Percentiles rank a stretch among this genome's conserved stretches.
Conservation (phyloP, 305 asterid species). For the Vinca major region DNA sequence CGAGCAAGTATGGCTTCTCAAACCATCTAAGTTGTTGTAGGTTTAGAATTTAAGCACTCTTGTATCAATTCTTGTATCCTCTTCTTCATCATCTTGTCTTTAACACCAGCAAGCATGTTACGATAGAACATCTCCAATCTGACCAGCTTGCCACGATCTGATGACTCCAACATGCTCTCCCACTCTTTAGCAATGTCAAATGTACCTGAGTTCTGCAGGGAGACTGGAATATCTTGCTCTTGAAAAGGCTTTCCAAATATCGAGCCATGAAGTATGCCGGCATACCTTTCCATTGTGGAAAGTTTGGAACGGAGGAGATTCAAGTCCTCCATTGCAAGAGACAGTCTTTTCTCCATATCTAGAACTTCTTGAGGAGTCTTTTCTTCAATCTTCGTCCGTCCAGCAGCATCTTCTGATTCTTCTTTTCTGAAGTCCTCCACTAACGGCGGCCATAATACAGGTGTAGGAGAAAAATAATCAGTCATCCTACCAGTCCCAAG, state of each 20-base stretch:
- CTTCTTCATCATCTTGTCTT: constrained; percentile 68
- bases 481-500: constrained; percentile 55
- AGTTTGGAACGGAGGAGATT: constrained; percentile 47
- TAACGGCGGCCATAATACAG: constrained; percentile 58
- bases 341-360: constrained; percentile 42
- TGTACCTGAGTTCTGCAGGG: constrained; percentile 33
- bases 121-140: constrained; percentile 65
- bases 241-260: constrained; percentile 64
- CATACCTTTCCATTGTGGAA: constrained; percentile 52
- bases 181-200: constrained; percentile 67
- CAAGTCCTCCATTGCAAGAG: constrained; percentile 53
- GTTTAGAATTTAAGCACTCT: constrained; percentile 42
- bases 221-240: constrained; percentile 51
- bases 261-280: constrained; percentile 71
- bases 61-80: constrained; percentile 55
- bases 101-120: constrained; percentile 67
- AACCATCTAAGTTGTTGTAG: constrained; percentile 11
- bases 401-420: constrained; percentile 13
- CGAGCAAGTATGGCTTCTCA: neutral
- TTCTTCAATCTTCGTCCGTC: constrained; percentile 16
- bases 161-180: constrained; percentile 76
- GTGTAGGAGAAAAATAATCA: constrained; percentile 47
- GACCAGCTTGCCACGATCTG: constrained; percentile 50
- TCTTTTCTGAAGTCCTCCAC: constrained; percentile 32
- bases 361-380: constrained; percentile 28